These are phyloP conservation scores for Sporothrix sp. DNA, from an alignment of 2,329 filamentous ascomycete genomes.

Conservation along the genomic window DNA sequence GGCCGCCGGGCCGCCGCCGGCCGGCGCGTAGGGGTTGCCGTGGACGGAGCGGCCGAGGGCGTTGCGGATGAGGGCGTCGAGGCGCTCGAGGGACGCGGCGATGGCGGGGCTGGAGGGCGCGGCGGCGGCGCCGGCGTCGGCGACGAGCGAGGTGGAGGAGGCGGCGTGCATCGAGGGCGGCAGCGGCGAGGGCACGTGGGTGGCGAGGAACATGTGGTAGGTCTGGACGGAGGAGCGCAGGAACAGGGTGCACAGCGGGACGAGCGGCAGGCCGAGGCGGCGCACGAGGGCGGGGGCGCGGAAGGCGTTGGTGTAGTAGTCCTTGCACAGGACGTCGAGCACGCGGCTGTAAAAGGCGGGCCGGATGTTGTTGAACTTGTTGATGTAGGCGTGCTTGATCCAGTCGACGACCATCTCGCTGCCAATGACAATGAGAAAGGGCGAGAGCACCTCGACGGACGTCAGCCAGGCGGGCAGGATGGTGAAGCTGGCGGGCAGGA, in stretches of 20 bases:
- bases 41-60: conserved; percentile 68
- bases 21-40: conserved; percentile 35
- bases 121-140: conserved; percentile 44
- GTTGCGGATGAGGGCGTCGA: conserved; percentile 67
- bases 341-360: conserved; percentile 82
- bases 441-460: conserved; percentile 79
- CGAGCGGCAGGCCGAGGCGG: conserved; percentile 78
- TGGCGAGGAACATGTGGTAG: conserved; percentile 95
- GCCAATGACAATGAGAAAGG: conserved; percentile 86
- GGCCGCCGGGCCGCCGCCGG: neutral
- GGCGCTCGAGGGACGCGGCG: conserved; percentile 65
- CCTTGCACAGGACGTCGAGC: conserved; percentile 88
- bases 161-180: conserved; percentile 52
- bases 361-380: conserved; percentile 96
- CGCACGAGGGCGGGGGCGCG: conserved; percentile 82
- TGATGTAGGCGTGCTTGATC: conserved; percentile 95
- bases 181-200: conserved; percentile 67
- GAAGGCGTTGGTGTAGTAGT: conserved; percentile 96
- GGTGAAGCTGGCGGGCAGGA: conserved; percentile 84
- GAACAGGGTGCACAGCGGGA: conserved; percentile 89
- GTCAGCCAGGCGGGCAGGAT: conserved; percentile 69
- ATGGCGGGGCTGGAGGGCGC: conserved; percentile 62
- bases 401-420: conserved; percentile 96
- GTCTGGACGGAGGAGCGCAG: conserved; percentile 91
- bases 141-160: conserved; percentile 53